These are phyloP conservation scores for Tolypocladium album DNA, from an alignment of 2,329 filamentous ascomycete species.

Conservation along the genomic window DNA sequence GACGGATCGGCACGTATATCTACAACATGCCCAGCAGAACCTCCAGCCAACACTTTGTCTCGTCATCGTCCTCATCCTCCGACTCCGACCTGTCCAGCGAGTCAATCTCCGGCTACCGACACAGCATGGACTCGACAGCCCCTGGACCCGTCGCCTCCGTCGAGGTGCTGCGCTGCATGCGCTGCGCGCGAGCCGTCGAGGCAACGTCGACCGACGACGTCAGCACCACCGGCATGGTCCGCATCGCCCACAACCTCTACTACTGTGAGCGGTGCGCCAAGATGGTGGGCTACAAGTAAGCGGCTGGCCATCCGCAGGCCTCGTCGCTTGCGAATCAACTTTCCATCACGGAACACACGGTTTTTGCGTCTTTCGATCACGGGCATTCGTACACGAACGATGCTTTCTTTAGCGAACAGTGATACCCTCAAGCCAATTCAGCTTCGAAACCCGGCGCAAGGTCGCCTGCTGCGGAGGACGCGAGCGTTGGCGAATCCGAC, in stretches of 20 bases:
- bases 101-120: slow-evolving; percentile 21
- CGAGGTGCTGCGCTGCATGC: slow-evolving; percentile 51
- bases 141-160: slow-evolving; percentile 38
- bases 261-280: slow-evolving; percentile 55
- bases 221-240: slow-evolving; percentile 49
- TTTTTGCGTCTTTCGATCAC: background rate
- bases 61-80: slow-evolving; percentile 21
- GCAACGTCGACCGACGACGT: slow-evolving; percentile 50
- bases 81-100: slow-evolving; percentile 28
- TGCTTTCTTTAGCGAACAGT: background rate
- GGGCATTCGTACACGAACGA: background rate
- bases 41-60: slow-evolving; percentile 9
- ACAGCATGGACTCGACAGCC: slow-evolving; percentile 37
- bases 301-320: background rate
- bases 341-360: background rate
- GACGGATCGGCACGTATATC: background rate
- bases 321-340: too few species aligned
- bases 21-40: slow-evolving; percentile 6
- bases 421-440: background rate
- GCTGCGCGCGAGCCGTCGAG: slow-evolving; percentile 49
- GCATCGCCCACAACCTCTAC: slow-evolving; percentile 54
- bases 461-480: background rate
- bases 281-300: slow-evolving; percentile 53
- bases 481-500: background rate
- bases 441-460: background rate